These are phyloP conservation scores for Geosmithia flava DNA, from an alignment of 2,329 filamentous ascomycete species.

Conservation along the genomic window DNA sequence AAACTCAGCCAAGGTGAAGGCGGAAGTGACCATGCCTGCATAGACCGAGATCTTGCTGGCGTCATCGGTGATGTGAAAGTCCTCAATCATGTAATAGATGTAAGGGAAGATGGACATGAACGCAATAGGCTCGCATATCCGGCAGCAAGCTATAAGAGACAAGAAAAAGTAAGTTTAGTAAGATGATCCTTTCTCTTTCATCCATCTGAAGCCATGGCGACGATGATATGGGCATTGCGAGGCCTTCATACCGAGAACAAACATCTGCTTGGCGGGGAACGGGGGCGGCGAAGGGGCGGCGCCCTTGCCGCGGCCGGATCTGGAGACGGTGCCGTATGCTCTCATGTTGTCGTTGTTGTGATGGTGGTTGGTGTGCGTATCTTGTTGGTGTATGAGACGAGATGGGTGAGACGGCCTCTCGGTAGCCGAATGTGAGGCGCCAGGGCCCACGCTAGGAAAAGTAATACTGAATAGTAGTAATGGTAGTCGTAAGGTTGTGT, in stretches of 20 bases:
- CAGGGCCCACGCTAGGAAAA: too few relatives aligned
- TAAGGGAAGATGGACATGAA: conserved; percentile 99
- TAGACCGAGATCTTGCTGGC: conserved; percentile 77
- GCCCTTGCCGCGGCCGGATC: conserved; percentile 6
- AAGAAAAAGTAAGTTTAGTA: too few relatives aligned
- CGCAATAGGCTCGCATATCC: conserved; percentile 96
- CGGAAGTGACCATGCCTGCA: conserved; percentile 89
- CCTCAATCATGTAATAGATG: conserved; percentile 93
- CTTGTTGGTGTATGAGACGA: not conserved
- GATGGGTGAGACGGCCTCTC: too few relatives aligned
- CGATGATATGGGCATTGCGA: not conserved
- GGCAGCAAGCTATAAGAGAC: conserved; percentile 61
- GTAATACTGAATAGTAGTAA: too few relatives aligned
- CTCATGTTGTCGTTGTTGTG: not conserved
- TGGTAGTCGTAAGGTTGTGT: too few relatives aligned
- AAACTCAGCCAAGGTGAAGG: conserved; percentile 94
- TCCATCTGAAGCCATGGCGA: too few relatives aligned
- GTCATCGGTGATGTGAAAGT: conserved; percentile 74
- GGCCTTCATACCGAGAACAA: conserved; percentile 35
- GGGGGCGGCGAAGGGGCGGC: conserved; percentile 12
- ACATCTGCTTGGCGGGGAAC: conserved; percentile 33
- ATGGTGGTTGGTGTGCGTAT: not conserved
- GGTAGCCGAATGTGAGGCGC: too few relatives aligned
- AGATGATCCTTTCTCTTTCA: too few relatives aligned
- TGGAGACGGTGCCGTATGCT: not conserved